These are phyloP conservation scores for Trichosporon asahii DNA, from an alignment of 1,284 basidiomycete genomes.

Conservation along the genomic window DNA sequence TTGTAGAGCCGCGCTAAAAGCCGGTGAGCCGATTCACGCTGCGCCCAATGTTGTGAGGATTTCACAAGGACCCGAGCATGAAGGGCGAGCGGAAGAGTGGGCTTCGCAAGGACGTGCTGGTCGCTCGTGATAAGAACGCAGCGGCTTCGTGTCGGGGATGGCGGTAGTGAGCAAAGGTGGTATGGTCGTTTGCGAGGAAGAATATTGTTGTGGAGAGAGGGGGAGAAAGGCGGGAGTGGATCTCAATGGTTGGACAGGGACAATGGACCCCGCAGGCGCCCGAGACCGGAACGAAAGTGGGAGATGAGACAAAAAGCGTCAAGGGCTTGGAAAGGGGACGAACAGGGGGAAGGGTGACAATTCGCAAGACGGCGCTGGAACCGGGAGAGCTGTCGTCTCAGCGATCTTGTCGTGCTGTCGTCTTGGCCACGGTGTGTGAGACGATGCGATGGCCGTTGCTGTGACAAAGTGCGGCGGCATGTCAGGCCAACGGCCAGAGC, in stretches of 20 bases:
- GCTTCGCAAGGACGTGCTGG: background rate
- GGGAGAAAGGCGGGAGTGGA: slow-evolving; percentile 4
- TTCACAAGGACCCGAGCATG: slow-evolving; percentile 8
- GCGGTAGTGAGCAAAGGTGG: slow-evolving; percentile 6
- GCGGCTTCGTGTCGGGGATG: background rate
- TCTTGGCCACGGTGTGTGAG: background rate
- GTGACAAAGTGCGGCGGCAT: background rate
- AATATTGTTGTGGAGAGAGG: background rate
- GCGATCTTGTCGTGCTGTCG: background rate
- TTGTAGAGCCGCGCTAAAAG: slow-evolving; percentile 2
- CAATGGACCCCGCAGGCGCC: slow-evolving; percentile 9
- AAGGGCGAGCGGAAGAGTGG: slow-evolving; percentile 8
- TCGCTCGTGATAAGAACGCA: background rate
- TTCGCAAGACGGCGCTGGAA: background rate
- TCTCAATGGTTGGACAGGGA: slow-evolving; percentile 6
- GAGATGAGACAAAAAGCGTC: slow-evolving; percentile 5
- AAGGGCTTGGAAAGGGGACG: background rate
- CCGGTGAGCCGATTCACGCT: slow-evolving; percentile 8
- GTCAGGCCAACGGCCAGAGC: background rate
- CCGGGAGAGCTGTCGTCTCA: background rate
- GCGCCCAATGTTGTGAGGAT: background rate
- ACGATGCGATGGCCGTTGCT: slow-evolving; percentile 1
- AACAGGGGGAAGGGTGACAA: background rate
- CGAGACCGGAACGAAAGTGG: slow-evolving; percentile 7
- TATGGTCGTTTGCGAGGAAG: background rate